phyloP scores from a whole-genome alignment of 225 moss, liverwort and hornwort genomes.

The Rhytidiadelphus loreus region DNA sequence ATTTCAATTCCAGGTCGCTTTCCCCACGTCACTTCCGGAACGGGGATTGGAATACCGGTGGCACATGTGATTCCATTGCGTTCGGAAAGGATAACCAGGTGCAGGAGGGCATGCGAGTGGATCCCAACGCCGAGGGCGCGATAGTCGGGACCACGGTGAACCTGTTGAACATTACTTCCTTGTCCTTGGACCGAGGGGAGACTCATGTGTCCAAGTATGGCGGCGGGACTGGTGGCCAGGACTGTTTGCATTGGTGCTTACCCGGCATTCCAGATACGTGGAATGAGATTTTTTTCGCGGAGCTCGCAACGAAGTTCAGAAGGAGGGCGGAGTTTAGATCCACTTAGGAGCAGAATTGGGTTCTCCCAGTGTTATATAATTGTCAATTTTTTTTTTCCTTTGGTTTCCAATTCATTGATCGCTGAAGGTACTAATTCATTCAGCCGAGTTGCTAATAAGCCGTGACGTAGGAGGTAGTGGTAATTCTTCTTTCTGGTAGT shows the following conservation, averaged over 20 bases:
- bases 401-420: not conserved
- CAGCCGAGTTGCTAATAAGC: slow-evolving; percentile 5
- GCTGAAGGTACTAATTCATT: not conserved
- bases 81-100: not conserved
- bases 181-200: slow-evolving; percentile 58
- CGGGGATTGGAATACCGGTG: slow-evolving; percentile 86
- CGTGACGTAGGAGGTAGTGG: not conserved
- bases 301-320: slow-evolving; percentile 2
- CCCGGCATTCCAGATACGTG: slow-evolving; percentile 92
- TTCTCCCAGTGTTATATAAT: not conserved
- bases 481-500: not conserved
- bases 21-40: slow-evolving; percentile 80
- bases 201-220: slow-evolving; percentile 77
- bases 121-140: slow-evolving; percentile 41
- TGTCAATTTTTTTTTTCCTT: not conserved
- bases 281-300: slow-evolving; percentile 67
- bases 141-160: slow-evolving; percentile 31
- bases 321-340: not conserved
- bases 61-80: slow-evolving; percentile 40
- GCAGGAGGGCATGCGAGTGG: slow-evolving; percentile 19
- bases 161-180: slow-evolving; percentile 42
- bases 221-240: slow-evolving; percentile 20
- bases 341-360: not conserved
- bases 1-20: slow-evolving; percentile 15
- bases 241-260: slow-evolving; percentile 93